Percentiles rank a stretch among this genome's conserved stretches.
Evolutionary conservation across 305 asterid species (phyloP).

Genomic region (Solanum chacoense): DNA sequence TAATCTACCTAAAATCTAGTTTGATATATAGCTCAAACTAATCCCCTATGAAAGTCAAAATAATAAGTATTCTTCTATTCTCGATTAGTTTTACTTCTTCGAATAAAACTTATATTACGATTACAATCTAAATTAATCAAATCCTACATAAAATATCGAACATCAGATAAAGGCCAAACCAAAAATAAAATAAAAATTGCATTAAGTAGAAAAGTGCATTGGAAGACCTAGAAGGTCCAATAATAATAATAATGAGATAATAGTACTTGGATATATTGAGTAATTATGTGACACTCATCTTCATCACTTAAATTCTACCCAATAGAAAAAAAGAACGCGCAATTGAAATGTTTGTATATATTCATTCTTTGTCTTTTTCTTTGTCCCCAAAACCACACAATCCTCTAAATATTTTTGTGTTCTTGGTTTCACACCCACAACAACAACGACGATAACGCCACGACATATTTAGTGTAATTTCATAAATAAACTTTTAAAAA

Average conservation of each 20-base stretch:
- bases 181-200: neutral
- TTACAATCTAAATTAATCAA: neutral
- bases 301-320: neutral
- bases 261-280: neutral
- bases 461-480: no score
- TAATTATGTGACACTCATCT: neutral
- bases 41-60: neutral
- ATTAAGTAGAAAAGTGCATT: neutral
- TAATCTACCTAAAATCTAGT: neutral
- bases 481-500: no score
- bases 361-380: neutral
- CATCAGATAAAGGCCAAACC: neutral
- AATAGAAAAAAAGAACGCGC: neutral
- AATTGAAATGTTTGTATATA: neutral
- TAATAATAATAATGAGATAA: neutral
- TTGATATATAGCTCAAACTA: neutral
- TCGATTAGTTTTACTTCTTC: neutral
- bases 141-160: neutral
- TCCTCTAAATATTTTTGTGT: neutral
- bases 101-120: neutral
- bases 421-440: neutral
- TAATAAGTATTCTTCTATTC: neutral
- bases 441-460: neutral
- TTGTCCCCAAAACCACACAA: neutral
- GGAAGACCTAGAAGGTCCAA: neutral